Evolutionary conservation across 78 protist species (phyloP).

Genomic region (Thecamonas trahens): DNA sequence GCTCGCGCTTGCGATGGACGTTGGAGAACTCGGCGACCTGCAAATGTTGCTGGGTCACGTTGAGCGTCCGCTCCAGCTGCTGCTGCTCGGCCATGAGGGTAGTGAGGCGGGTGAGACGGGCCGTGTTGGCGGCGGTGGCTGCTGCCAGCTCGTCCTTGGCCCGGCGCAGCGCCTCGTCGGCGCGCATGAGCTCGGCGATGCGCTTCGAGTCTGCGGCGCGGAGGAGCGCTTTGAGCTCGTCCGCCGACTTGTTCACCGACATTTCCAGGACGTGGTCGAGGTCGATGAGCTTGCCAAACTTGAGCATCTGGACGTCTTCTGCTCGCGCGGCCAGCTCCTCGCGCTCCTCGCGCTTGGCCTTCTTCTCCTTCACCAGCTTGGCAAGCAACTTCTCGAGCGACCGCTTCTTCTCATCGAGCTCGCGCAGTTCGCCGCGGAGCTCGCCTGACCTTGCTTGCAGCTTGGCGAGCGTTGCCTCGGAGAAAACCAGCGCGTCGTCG

Average conservation of each 20-base stretch:
- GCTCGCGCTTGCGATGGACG: too few relatives aligned
- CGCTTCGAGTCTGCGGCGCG: too few relatives aligned
- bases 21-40: too few relatives aligned
- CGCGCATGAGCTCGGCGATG: not conserved
- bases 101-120: not conserved
- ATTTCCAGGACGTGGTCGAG: constrained; percentile 31
- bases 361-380: constrained; percentile 11
- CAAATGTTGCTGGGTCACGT: constrained; percentile 7
- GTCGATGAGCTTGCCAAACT: constrained; percentile 37
- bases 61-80: constrained; percentile 7
- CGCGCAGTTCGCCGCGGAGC: constrained; percentile 15
- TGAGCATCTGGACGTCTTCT: constrained; percentile 42
- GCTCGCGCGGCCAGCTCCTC: constrained; percentile 32
- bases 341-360: constrained; percentile 1
- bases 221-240: constrained; percentile 51
- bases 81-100: not conserved
- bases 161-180: constrained; percentile 1
- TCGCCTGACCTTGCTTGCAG: constrained; percentile 17
- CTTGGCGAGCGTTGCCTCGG: constrained; percentile 9
- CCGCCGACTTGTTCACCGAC: constrained; percentile 40
- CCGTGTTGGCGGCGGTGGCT: not conserved
- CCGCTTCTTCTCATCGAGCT: constrained; percentile 1
- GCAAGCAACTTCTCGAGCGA: constrained; percentile 3
- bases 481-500: constrained; percentile 23
- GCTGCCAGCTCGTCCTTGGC: not conserved